phyloP scores from a whole-genome alignment of 2,329 filamentous ascomycete species.

The Ascochyta pisi region DNA sequence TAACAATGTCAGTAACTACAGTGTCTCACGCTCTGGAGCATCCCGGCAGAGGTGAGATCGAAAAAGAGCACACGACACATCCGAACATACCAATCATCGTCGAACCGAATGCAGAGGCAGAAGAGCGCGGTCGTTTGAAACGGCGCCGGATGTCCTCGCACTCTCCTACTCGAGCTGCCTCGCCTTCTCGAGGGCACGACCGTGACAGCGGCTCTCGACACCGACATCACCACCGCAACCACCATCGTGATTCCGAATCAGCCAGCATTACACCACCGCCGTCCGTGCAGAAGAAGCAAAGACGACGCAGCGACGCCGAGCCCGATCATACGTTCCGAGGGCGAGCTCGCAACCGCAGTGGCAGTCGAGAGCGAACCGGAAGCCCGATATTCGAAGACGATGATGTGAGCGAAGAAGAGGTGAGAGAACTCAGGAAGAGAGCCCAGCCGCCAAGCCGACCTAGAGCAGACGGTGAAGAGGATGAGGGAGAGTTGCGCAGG shows the following conservation, averaged over 20 bases:
- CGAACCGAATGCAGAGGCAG: conserved; percentile 36
- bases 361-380: conserved; percentile 25
- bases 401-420: conserved; percentile 31
- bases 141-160: conserved; percentile 39
- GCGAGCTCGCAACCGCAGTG: conserved; percentile 37
- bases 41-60: background rate
- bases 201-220: conserved; percentile 41
- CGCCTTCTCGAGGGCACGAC: conserved; percentile 45
- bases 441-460: conserved; percentile 44
- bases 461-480: conserved; percentile 29
- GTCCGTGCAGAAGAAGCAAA: conserved; percentile 30
- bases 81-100: background rate
- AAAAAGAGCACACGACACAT: conserved; percentile 2
- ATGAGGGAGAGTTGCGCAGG: conserved; percentile 37
- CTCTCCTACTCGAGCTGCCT: conserved; percentile 38
- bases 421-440: conserved; percentile 42
- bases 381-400: conserved; percentile 35
- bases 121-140: conserved; percentile 45
- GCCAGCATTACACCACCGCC: conserved; percentile 33
- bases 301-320: conserved; percentile 45
- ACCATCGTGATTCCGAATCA: conserved; percentile 38
- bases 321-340: conserved; percentile 46
- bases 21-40: conserved; percentile 1
- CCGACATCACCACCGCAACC: conserved; percentile 41
- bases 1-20: conserved; percentile 12